A percentile compares a stretch with the other conserved stretches of the same genome.
These are phyloP conservation scores for Theobroma grandiflorum DNA, from an alignment of 441 rosid genomes.

Conservation along the genomic window DNA sequence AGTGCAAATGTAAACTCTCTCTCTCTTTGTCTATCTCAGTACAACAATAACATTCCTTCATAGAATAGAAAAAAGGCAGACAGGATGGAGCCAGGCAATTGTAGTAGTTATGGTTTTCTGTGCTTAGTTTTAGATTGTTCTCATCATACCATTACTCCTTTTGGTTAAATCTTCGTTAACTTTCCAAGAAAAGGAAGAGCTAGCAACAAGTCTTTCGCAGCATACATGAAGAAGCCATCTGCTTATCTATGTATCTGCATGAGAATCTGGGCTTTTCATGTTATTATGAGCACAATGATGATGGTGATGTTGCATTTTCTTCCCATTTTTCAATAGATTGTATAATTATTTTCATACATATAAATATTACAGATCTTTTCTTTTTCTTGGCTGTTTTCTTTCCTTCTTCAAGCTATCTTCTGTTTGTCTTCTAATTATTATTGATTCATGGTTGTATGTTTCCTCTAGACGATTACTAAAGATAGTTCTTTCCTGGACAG, in stretches of 20 bases:
- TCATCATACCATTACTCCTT: not conserved
- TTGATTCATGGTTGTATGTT: not conserved
- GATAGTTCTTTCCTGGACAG: not conserved
- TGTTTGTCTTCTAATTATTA: not conserved
- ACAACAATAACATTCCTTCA: conserved; percentile 35
- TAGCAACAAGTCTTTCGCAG: not conserved
- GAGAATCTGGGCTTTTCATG: conserved; percentile 22
- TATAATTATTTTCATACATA: not conserved
- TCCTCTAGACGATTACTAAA: not conserved
- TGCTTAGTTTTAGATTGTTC: conserved; percentile 34
- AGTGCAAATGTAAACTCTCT: conserved; percentile 21
- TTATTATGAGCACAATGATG: not conserved
- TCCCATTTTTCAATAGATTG: conserved; percentile 18
- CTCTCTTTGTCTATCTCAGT: conserved; percentile 21
- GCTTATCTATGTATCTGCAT: conserved; percentile 1
- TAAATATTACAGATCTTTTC: conserved; percentile 14
- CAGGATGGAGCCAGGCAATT: conserved; percentile 81
- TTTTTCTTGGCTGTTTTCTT: not conserved
- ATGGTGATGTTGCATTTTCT: conserved; percentile 24
- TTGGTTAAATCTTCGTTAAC: conserved; percentile 14
- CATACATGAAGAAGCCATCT: conserved; percentile 18
- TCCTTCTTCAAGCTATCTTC: not conserved
- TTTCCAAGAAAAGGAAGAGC: conserved; percentile 28
- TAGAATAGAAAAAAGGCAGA: conserved; percentile 53
- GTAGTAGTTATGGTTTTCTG: conserved; percentile 31